Conservation (phyloP, 2,329 filamentous ascomycete genomes). For the Tolypocladium amazonense region DNA sequence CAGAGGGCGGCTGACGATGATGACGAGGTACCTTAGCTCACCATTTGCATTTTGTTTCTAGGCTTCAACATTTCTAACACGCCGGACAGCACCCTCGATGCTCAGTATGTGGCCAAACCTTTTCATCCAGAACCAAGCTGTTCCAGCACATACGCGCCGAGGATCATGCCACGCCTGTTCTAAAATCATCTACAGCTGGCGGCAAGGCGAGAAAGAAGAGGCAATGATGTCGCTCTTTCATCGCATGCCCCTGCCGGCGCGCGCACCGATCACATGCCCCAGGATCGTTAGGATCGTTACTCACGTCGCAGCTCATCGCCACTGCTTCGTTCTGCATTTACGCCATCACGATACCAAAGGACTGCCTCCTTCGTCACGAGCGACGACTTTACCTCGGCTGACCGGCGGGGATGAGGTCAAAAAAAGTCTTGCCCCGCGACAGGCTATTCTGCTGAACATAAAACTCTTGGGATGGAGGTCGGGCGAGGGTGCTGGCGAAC, state of each 20-base stretch:
- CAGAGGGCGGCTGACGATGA: constrained; percentile 1
- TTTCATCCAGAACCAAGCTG: constrained; percentile 56
- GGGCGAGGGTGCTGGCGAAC: background rate
- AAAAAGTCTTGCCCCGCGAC: background rate
- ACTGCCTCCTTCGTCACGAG: background rate
- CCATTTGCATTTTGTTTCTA: background rate
- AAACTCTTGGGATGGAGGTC: background rate
- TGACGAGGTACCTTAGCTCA: background rate
- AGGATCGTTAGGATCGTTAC: background rate
- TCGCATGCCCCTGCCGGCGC: background rate
- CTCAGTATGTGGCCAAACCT: constrained; percentile 31
- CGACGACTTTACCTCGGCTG: background rate
- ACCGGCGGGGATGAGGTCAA: background rate
- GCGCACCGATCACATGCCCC: background rate
- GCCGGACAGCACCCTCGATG: constrained; percentile 26
- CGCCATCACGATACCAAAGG: background rate
- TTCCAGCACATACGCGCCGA: constrained; percentile 62
- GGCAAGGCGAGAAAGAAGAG: constrained; percentile 25
- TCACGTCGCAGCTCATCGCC: background rate
- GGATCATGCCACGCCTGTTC: constrained; percentile 48
- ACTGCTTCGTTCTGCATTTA: background rate
- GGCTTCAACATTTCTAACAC: background rate
- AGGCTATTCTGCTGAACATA: background rate
- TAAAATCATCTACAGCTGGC: constrained; percentile 6
- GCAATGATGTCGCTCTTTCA: background rate